Percentiles rank a stretch among this genome's conserved stretches.
These are phyloP conservation scores for Paramecium tetraurelia DNA, from an alignment of 73 alveolate species.

Conservation along the genomic window DNA sequence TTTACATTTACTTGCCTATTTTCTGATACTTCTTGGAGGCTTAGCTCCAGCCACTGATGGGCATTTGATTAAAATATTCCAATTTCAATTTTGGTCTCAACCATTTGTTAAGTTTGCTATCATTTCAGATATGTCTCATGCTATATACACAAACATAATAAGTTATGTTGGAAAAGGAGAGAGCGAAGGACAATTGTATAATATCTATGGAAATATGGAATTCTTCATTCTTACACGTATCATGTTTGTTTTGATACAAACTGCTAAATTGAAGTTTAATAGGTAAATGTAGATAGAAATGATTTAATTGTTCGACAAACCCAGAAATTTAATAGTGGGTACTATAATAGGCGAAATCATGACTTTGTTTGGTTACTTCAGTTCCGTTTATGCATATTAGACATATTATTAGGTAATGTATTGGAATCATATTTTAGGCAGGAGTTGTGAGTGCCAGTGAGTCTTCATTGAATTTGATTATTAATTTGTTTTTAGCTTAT, in stretches of 20 bases:
- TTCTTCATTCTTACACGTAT: conserved; percentile 6
- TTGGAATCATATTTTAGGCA: background rate
- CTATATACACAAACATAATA: background rate
- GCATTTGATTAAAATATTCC: background rate
- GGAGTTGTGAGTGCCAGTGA: conserved; percentile 53
- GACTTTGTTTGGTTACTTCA: conserved; percentile 15
- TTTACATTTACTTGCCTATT: conserved; percentile 31
- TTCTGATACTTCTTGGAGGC: conserved; percentile 15
- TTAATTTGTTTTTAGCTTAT: conserved; percentile 22
- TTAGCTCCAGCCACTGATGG: conserved; percentile 45
- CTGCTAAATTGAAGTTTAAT: background rate
- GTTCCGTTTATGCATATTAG: conserved; percentile 42
- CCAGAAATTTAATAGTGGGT: background rate
- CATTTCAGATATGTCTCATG: conserved; percentile 44
- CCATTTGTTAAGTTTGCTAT: conserved; percentile 34
- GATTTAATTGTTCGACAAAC: conserved; percentile 5
- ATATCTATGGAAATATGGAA: conserved; percentile 15
- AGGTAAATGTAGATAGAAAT: background rate
- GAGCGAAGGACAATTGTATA: background rate
- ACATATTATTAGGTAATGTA: background rate
- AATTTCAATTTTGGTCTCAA: background rate
- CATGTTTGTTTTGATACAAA: background rate
- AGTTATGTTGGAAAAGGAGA: conserved; percentile 22
- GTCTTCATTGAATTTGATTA: conserved; percentile 28
- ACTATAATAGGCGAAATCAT: conserved; percentile 20